These are phyloP conservation scores for Penicillium salamii DNA, from an alignment of 495 filamentous ascomycete genomes.

Conservation along the genomic window DNA sequence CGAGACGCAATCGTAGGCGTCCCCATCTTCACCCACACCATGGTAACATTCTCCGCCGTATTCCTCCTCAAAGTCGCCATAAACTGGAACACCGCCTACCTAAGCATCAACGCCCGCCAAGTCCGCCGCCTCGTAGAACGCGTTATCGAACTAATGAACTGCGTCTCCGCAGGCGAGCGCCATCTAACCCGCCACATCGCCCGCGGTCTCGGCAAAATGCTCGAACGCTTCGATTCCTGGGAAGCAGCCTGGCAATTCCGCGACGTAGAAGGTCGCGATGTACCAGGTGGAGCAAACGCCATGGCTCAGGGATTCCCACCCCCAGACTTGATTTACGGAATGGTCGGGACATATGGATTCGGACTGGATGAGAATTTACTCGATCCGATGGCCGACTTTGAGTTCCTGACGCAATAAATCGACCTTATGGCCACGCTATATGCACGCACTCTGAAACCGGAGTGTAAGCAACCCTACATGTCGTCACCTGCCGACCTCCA, in stretches of 20 bases:
- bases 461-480: slow-evolving; percentile 20
- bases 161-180: slow-evolving; percentile 49
- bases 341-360: slow-evolving; percentile 50
- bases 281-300: slow-evolving; percentile 44
- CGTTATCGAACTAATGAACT: slow-evolving; percentile 51
- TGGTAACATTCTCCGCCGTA: slow-evolving; percentile 58
- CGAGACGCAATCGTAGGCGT: slow-evolving; percentile 58
- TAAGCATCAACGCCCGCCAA: slow-evolving; percentile 41
- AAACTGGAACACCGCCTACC: slow-evolving; percentile 52
- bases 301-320: slow-evolving; percentile 49
- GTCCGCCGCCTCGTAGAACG: slow-evolving; percentile 47
- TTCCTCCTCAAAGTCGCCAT: slow-evolving; percentile 56
- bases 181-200: slow-evolving; percentile 55
- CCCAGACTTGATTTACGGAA: slow-evolving; percentile 48
- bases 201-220: slow-evolving; percentile 51
- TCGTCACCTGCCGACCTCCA: slow-evolving; percentile 28
- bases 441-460: background rate
- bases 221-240: slow-evolving; percentile 47
- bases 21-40: slow-evolving; percentile 59
- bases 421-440: too few species aligned
- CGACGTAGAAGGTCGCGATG: slow-evolving; percentile 18
- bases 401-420: slow-evolving; percentile 36
- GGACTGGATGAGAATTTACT: slow-evolving; percentile 46
- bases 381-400: slow-evolving; percentile 48
- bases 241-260: slow-evolving; percentile 35